Base-by-base conservation (phyloP, 2,329 filamentous ascomycete species). In the Teratosphaeriaceae sp. region DNA sequence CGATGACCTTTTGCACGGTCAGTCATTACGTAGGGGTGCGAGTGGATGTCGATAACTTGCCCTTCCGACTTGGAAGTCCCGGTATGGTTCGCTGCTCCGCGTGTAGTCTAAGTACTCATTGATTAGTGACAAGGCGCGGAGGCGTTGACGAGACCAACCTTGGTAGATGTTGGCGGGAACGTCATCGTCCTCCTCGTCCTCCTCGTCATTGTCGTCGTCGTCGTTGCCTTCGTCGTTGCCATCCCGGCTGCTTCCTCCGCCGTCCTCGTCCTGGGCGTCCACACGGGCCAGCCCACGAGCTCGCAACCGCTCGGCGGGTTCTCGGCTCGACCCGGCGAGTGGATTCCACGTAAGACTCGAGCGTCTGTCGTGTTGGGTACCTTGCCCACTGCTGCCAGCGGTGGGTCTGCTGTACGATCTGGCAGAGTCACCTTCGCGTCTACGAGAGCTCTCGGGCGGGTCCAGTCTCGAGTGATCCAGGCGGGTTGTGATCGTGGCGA, bases 151-250 rank as follows among this genome's bases (percentile, higher is more conserved):
- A 5, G 16, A 18, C 12, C 16, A 11, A 23, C 35, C 19, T 24
- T 19, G 19, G 19, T 38, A 38, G 31, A 38, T 38, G 8, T 38
- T 20, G n/a, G n/a, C 18, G 7, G 7, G 7, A 33, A 8, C 30
- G 30, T 33, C 16, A 33, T 33, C 12, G 30, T 33, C 30, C 7
- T 33, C 30, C 5, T 33, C 30, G 16, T 33, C 30, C 7, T 33
- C 30, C 7, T 39, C 36, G 13, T 39, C 36, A 5, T 39, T 20
- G 11, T 40, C 38, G 22, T 30, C 38, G 6, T 23, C 16, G 38
- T 8, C 23, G 12, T 38, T 18, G 15, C 16, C 31, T 8, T 18
- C 16, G 16, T 34, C 16, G 31, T 8, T 15, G 31, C 31, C 31
- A 9, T 15, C 31, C 31, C 15, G 13, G 8, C 22, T 12, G 9